phyloP scores from a whole-genome alignment of 768 basidiomycete species.

The Tylopilus sp. region DNA sequence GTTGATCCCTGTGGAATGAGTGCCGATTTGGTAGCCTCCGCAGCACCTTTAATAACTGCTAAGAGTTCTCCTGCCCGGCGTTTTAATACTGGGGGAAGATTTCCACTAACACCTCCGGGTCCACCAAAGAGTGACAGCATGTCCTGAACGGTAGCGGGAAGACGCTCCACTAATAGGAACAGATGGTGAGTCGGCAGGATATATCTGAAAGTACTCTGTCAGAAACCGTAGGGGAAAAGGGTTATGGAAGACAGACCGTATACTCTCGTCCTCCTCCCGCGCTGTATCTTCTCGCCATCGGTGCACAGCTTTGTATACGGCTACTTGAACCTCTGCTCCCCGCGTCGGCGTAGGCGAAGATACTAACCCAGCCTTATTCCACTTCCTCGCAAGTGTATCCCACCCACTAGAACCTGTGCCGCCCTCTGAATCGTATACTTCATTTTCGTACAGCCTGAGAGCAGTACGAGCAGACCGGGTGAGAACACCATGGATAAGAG shows the following conservation, averaged over 20 bases:
- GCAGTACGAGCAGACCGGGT: constrained; percentile 73
- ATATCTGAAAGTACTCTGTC: constrained; percentile 42
- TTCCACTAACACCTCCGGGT: constrained; percentile 17
- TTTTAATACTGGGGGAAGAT: constrained; percentile 61
- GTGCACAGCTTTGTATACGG: constrained; percentile 71
- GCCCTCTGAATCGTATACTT: constrained; percentile 61
- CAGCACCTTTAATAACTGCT: constrained; percentile 52
- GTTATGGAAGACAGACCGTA: constrained; percentile 46
- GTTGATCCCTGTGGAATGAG: background rate
- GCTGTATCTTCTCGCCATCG: constrained; percentile 80
- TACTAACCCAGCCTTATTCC: constrained; percentile 63
- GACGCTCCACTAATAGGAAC: constrained; percentile 68
- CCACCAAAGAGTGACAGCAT: constrained; percentile 55
- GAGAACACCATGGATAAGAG: constrained; percentile 62
- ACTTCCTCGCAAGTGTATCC: constrained; percentile 74
- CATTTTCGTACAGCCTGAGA: constrained; percentile 63
- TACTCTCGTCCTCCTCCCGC: constrained; percentile 84
- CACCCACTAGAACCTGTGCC: constrained; percentile 73
- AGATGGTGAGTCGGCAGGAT: constrained; percentile 73
- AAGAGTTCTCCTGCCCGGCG: constrained; percentile 61
- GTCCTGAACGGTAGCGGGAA: constrained; percentile 61
- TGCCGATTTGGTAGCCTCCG: constrained; percentile 23
- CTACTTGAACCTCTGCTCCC: constrained; percentile 41
- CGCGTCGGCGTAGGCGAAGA: constrained; percentile 19
- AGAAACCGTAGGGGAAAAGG: background rate